Evolutionary conservation across 306 rosid genomes (phyloP), one percentile per base, ranked within the genome.

Genomic region (Hylodesmum podocarpum): DNA sequence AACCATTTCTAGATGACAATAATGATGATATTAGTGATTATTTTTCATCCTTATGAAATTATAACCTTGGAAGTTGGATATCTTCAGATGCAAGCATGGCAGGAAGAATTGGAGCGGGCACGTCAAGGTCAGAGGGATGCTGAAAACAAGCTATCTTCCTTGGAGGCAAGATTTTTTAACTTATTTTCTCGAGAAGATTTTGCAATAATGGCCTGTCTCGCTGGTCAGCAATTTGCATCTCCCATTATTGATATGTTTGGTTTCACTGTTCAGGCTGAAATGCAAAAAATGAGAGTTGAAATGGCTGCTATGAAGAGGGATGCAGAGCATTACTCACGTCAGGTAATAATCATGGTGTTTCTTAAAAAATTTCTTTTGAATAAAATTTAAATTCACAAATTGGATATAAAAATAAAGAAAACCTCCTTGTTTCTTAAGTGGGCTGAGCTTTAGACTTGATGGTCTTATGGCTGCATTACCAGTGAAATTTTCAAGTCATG

Each of bases 271-370:
- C 87, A 95, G 99, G 97, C 91, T 47, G 97, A 95, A 81, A 67
- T 91, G 75, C 99, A 90, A 82, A 95, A 90, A 68, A 78, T 89
- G 91, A 95, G 97, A 86, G 97, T 95, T 83, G 99, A 95, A 87
- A 90, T 95, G 97, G 97, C 99, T 87, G 96, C 99, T 78, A 95
- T 95, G 99, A 95, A 89, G 89, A 89, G 99, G 87, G 99, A 95
- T 80, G 97, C 97, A 41, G 99, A 95, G 88, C 99, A 95, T 79
- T 95, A 95, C 81, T 95, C 99, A 6, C 99, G 97, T 71, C 99
- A 95, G 97, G 99, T 95, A 77, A 40, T 55, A 46, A 70, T 73
- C 25, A 54, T 61, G 77, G 65, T 83, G 63, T 51, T 77, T 61
- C 49, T 66, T 66, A 11, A 29, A 69, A 34, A 43, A 75, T 59